Conservation (phyloP, 169 alveolate species). For the Babesia bigemina region DNA sequence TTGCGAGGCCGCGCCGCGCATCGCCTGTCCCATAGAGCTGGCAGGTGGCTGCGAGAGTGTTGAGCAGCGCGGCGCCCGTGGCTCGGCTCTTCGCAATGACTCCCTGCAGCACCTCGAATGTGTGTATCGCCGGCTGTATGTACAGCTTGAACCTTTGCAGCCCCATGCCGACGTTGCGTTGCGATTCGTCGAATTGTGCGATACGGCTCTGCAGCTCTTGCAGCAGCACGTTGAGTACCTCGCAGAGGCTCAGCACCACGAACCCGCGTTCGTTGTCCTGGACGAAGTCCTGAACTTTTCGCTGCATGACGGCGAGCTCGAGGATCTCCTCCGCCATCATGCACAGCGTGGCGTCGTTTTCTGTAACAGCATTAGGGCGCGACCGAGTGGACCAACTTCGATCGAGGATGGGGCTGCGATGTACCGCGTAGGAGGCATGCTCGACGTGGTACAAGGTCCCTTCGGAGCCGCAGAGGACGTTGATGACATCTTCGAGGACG, state of each 20-base stretch:
- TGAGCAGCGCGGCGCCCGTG: conserved; percentile 20
- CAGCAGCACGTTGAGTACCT: conserved; percentile 46
- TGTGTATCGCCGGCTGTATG: conserved; percentile 53
- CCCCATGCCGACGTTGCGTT: conserved; percentile 35
- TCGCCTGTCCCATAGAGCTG: conserved; percentile 39
- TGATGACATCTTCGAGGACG: conserved; percentile 45
- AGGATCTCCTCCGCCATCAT: conserved; percentile 51
- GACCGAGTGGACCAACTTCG: conserved; percentile 1
- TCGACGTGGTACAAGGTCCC: conserved; percentile 27
- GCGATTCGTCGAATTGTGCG: conserved; percentile 44
- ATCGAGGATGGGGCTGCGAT: conserved; percentile 23
- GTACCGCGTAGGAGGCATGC: conserved; percentile 9
- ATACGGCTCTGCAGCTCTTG: conserved; percentile 61
- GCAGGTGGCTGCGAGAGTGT: conserved; percentile 5
- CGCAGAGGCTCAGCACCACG: conserved; percentile 48
- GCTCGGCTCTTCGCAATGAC: background rate
- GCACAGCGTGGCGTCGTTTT: conserved; percentile 30
- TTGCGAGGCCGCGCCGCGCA: conserved; percentile 26
- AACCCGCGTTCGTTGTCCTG: conserved; percentile 24
- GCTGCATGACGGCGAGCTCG: conserved; percentile 45
- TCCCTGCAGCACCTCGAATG: conserved; percentile 33
- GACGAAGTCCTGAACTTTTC: conserved; percentile 40
- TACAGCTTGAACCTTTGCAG: conserved; percentile 39
- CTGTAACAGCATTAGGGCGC: background rate
- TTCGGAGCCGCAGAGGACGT: conserved; percentile 55